Percentiles rank a stretch among this genome's conserved stretches.
Conservation (phyloP, 2,329 filamentous ascomycete genomes). For the Botryosphaeria dothidea region DNA sequence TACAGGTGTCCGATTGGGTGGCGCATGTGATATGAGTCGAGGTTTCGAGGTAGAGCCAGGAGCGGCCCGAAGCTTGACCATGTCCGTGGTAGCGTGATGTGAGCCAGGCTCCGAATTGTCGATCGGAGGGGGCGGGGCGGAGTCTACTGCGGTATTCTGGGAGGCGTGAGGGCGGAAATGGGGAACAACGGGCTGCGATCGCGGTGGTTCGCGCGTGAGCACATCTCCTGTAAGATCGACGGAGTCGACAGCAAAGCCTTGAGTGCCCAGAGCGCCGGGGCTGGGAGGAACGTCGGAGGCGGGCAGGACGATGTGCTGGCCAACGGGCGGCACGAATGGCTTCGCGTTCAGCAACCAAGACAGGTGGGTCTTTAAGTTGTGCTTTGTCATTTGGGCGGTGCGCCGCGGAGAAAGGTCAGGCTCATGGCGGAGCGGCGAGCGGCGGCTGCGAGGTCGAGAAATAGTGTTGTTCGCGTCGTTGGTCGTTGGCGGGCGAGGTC, state of each 20-base stretch:
- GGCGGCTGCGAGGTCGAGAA: not conserved
- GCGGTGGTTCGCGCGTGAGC: conserved; percentile 26
- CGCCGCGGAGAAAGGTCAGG: not conserved
- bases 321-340: conserved; percentile 43
- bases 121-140: not conserved
- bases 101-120: not conserved
- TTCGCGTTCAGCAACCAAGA: conserved; percentile 49
- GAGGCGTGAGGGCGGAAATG: conserved; percentile 25
- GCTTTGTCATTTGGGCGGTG: conserved; percentile 43
- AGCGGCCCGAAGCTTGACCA: conserved; percentile 48
- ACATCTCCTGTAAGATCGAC: conserved; percentile 15
- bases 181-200: conserved; percentile 25
- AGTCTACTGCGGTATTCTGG: conserved; percentile 20
- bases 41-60: conserved; percentile 44
- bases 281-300: not conserved
- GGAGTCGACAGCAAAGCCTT: conserved; percentile 22
- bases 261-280: conserved; percentile 31
- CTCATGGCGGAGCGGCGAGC: not conserved
- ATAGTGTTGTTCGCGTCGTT: not conserved
- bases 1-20: not conserved
- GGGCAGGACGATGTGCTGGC: not conserved
- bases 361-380: conserved; percentile 51
- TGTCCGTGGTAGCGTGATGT: conserved; percentile 27
- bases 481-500: not conserved
- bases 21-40: conserved; percentile 31